These are phyloP conservation scores for Solanum etuberosum DNA, from an alignment of 257 asterid species.

Conservation along the genomic window DNA sequence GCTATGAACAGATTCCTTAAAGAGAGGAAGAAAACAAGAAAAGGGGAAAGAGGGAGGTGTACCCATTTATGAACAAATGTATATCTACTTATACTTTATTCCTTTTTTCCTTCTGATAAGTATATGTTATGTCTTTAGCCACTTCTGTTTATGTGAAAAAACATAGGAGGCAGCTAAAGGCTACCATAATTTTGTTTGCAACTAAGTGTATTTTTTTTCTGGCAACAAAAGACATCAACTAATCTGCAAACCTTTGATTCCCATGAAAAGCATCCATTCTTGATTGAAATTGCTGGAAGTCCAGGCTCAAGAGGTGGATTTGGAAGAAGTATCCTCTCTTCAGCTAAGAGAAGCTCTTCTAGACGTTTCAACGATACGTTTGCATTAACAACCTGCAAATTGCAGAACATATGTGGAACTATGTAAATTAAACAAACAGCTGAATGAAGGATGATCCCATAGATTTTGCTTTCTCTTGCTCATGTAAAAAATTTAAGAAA, in stretches of 20 bases:
- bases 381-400: constrained; percentile 72
- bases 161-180: not conserved
- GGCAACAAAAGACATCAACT: not conserved
- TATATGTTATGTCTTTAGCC: not conserved
- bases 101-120: not conserved
- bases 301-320: constrained; percentile 77
- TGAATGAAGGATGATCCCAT: not conserved
- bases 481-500: not conserved
- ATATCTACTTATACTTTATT: not conserved
- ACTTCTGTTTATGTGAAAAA: not conserved
- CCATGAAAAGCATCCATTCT: constrained; percentile 90
- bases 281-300: constrained; percentile 81
- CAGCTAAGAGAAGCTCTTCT: constrained; percentile 83
- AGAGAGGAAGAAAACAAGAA: not conserved
- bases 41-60: not conserved
- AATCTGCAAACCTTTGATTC: constrained; percentile 58
- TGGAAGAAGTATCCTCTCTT: constrained; percentile 70
- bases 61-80: not conserved
- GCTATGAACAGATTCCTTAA: not conserved
- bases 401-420: not conserved
- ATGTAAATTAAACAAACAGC: not conserved
- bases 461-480: not conserved
- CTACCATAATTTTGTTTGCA: not conserved
- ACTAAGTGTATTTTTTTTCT: not conserved
- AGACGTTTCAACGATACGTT: constrained; percentile 86